These are phyloP conservation scores for Neospora caninum DNA, from an alignment of 169 alveolate genomes.

Conservation along the genomic window DNA sequence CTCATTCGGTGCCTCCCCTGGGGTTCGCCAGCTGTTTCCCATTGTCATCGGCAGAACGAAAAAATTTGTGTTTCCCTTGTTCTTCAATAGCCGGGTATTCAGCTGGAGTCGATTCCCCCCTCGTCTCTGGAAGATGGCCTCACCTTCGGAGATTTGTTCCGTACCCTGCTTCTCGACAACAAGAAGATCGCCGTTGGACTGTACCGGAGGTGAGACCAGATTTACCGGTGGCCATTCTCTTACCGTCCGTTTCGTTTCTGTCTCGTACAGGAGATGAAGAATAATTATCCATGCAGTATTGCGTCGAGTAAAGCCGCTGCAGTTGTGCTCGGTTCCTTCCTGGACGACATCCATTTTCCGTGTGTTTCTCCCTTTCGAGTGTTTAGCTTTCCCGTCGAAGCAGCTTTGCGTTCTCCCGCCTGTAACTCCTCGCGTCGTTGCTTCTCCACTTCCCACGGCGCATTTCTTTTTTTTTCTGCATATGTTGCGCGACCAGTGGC, in stretches of 20 bases:
- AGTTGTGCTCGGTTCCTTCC: not conserved
- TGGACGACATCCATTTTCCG: too few relatives aligned
- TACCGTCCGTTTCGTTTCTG: not conserved
- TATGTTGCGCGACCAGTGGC: too few relatives aligned
- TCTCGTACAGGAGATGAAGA: not conserved
- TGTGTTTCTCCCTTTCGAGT: not conserved
- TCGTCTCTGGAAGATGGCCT: not conserved
- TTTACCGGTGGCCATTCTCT: not conserved
- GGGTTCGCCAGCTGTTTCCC: too few relatives aligned
- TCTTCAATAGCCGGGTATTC: not conserved
- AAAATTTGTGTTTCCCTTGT: not conserved
- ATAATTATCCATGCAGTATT: too few relatives aligned
- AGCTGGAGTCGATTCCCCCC: not conserved
- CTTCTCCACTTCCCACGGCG: too few relatives aligned
- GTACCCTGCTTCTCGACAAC: conserved; percentile 1
- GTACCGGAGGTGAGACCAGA: not conserved
- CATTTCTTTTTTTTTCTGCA: too few relatives aligned
- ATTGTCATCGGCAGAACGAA: too few relatives aligned
- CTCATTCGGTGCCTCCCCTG: too few relatives aligned
- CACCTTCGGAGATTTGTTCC: conserved; percentile 21
- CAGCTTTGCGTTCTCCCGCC: too few relatives aligned
- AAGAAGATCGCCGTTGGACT: not conserved
- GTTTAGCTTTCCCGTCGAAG: not conserved
- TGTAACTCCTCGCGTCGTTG: not conserved
- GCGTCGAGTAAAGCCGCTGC: too few relatives aligned